Percentiles rank a stretch among this genome's conserved stretches.
These are phyloP conservation scores for Myriosclerotinia duriaeana DNA, from an alignment of 2,329 filamentous ascomycete species.

Conservation along the genomic window DNA sequence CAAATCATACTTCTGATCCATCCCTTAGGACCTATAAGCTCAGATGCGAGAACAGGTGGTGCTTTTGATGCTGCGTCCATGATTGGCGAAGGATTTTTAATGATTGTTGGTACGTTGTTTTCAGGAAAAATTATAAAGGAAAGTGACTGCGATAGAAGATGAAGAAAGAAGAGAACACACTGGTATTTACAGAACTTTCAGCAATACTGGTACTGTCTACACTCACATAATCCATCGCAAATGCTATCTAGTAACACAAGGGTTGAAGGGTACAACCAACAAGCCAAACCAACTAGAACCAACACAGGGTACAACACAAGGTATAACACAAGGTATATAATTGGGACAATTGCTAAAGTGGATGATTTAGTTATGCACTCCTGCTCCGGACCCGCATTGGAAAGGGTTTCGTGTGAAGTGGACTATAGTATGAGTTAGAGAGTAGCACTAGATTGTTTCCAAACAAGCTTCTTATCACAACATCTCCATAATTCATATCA, in stretches of 20 bases:
- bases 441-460: slow-evolving; percentile 1
- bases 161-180: neutral
- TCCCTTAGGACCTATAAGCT: slow-evolving; percentile 14
- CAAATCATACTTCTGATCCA: slow-evolving; percentile 11
- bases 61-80: slow-evolving; percentile 15
- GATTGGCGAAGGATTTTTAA: neutral
- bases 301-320: too few species aligned
- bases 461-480: neutral
- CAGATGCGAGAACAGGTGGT: slow-evolving; percentile 12
- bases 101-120: slow-evolving; percentile 4
- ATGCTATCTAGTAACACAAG: too few species aligned
- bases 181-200: slow-evolving; percentile 1
- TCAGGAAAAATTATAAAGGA: neutral
- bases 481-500: slow-evolving; percentile 5
- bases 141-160: neutral
- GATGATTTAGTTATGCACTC: too few species aligned
- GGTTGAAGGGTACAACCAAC: too few species aligned
- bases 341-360: too few species aligned
- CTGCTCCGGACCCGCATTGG: too few species aligned
- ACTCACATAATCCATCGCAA: too few species aligned
- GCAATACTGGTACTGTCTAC: neutral
- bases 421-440: too few species aligned
- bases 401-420: too few species aligned
- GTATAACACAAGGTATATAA: too few species aligned
- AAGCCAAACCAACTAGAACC: too few species aligned